Percentiles rank a stretch among this genome's conserved stretches.
These are phyloP conservation scores for Kwoniella botswanensis DNA, from an alignment of 768 basidiomycete species.

Conservation along the genomic window DNA sequence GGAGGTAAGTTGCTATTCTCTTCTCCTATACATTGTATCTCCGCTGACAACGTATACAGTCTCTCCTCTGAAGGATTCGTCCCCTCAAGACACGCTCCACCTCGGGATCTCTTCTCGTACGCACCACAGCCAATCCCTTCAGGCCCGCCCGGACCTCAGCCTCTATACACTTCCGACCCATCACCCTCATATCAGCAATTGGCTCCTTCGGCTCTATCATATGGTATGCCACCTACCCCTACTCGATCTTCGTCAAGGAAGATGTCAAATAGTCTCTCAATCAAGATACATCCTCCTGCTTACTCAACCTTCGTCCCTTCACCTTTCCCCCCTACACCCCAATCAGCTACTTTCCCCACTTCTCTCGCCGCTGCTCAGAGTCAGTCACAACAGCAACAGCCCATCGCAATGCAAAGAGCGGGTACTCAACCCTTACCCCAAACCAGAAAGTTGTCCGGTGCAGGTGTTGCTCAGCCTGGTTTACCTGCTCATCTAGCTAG, in stretches of 20 bases:
- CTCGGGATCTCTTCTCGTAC: constrained; percentile 46
- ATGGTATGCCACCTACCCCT: constrained; percentile 28
- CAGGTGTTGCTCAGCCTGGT: constrained; percentile 15
- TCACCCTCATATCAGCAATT: constrained; percentile 28
- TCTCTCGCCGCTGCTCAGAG: constrained; percentile 13
- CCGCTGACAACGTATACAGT: constrained; percentile 24
- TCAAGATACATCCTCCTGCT: constrained; percentile 39
- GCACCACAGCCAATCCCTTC: constrained; percentile 40
- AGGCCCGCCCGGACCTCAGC: constrained; percentile 38
- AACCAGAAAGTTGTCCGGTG: constrained; percentile 20
- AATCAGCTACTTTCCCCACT: constrained; percentile 35
- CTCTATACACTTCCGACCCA: constrained; percentile 43
- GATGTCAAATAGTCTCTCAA: constrained; percentile 24
- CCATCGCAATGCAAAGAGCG: constrained; percentile 42
- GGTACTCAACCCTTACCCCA: constrained; percentile 46
- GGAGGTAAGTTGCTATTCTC: constrained; percentile 39
- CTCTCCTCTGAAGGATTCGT: constrained; percentile 41
- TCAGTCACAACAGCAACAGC: constrained; percentile 15
- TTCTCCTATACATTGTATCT: neutral
- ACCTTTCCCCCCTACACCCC: constrained; percentile 33
- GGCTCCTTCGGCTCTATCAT: constrained; percentile 24
- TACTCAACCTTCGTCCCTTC: constrained; percentile 33
- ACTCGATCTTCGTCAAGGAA: constrained; percentile 14
- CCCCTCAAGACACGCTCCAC: constrained; percentile 39
- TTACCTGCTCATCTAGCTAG: constrained; percentile 42